Conservation (phyloP, 108 stramenopile species). For the Epipyxis sp. region DNA sequence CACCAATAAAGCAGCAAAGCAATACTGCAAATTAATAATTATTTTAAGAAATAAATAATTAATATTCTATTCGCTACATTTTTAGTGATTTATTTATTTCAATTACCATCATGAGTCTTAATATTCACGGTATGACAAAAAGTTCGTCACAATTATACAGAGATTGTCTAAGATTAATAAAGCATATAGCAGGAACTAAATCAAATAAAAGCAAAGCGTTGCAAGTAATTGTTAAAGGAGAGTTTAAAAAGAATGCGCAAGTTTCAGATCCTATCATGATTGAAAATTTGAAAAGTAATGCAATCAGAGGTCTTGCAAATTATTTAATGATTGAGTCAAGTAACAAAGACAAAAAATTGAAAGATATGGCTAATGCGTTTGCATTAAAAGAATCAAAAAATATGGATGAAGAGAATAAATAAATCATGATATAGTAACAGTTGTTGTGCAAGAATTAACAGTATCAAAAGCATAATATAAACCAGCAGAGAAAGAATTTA, state of each 20-base stretch:
- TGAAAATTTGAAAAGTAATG: conserved; percentile 13
- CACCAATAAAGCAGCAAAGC: no score
- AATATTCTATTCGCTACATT: no score
- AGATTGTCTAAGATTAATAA: conserved; percentile 14
- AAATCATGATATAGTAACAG: no score
- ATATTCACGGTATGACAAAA: no score
- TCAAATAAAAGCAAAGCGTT: conserved; percentile 2
- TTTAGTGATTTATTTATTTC: no score
- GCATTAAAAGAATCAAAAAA: conserved; percentile 2
- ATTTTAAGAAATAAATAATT: no score
- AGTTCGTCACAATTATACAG: conserved; percentile 22
- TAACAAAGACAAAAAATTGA: neutral
- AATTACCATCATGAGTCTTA: no score
- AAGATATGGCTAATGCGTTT: neutral
- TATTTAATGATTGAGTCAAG: conserved; percentile 34
- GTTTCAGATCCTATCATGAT: neutral
- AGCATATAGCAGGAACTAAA: conserved; percentile 22
- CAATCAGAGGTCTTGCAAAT: conserved; percentile 15
- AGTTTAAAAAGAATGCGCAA: conserved; percentile 7
- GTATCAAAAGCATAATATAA: no score
- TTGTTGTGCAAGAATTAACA: no score
- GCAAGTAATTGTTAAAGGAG: neutral
- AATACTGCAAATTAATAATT: no score
- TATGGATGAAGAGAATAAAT: neutral
- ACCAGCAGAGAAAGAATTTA: no score